Evolutionary conservation across 176 grass and related monocot genomes (phyloP).

Genomic region (Calamus simplicifolius): DNA sequence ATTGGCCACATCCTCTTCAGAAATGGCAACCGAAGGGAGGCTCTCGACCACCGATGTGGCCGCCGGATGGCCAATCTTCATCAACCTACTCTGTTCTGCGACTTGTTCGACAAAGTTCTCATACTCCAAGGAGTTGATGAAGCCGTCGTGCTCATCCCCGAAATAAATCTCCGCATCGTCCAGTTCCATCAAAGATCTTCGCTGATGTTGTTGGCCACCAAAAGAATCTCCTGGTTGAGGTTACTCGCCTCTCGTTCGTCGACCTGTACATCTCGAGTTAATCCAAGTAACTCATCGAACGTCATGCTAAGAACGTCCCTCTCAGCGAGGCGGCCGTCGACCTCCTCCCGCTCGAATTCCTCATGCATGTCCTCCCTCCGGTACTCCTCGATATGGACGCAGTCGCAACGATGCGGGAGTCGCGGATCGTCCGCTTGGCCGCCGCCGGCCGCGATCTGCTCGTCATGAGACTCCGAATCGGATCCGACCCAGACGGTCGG

Average conservation of each 20-base stretch:
- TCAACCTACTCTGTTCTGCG: conserved; percentile 2
- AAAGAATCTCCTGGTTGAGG: conserved; percentile 56
- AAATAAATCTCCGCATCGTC: conserved; percentile 12
- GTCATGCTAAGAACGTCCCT: conserved; percentile 42
- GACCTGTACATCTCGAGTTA: no score
- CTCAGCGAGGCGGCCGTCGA: conserved; percentile 28
- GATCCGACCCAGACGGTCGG: conserved; percentile 17
- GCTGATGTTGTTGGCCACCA: background rate
- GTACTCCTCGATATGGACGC: conserved; percentile 26
- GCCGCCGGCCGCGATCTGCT: no score
- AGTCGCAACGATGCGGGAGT: conserved; percentile 34
- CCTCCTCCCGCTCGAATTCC: conserved; percentile 58
- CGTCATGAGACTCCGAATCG: conserved; percentile 18
- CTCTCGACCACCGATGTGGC: conserved; percentile 38
- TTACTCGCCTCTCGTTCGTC: conserved; percentile 36
- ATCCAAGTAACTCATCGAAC: conserved; percentile 12
- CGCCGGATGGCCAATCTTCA: conserved; percentile 38
- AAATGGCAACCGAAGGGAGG: conserved; percentile 35
- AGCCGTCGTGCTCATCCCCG: conserved; percentile 2
- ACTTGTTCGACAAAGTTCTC: conserved; percentile 48
- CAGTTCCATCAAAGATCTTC: no score
- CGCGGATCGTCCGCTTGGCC: conserved; percentile 4
- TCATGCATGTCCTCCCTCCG: conserved; percentile 13
- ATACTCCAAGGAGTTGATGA: conserved; percentile 18
- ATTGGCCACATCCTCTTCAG: conserved; percentile 11